Conservation (phyloP, 768 basidiomycete species). For the Tulasnella sp. region DNA sequence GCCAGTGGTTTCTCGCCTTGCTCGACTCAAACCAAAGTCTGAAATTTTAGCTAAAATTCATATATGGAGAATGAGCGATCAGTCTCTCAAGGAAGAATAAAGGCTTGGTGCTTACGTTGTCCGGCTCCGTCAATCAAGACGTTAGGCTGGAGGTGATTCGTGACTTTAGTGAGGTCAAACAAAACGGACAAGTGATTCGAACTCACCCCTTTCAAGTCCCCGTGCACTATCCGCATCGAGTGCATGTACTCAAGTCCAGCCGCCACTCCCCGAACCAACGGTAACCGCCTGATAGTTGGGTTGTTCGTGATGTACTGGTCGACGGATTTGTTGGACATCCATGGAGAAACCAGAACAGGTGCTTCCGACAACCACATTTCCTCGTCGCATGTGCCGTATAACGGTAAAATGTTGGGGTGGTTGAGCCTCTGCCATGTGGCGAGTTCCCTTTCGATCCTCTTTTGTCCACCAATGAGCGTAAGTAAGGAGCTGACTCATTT, state of each 20-base stretch:
- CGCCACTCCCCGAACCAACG: neutral
- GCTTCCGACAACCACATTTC: neutral
- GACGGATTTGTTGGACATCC: conserved; percentile 6
- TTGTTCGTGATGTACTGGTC: neutral
- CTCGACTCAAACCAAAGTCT: conserved; percentile 16
- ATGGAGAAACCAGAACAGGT: conserved; percentile 7
- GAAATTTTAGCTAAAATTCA: neutral
- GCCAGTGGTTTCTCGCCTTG: conserved; percentile 5
- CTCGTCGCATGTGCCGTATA: neutral
- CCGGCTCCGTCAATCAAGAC: neutral
- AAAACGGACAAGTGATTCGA: neutral
- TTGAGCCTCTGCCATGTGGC: conserved; percentile 10
- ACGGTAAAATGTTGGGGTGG: neutral
- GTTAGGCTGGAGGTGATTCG: neutral
- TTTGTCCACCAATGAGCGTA: neutral
- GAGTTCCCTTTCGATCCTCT: neutral
- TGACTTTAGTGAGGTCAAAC: neutral
- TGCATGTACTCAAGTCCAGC: conserved; percentile 5
- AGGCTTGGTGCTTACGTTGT: neutral
- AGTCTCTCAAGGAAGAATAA: neutral
- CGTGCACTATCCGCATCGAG: conserved; percentile 1
- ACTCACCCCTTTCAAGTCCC: conserved; percentile 12
- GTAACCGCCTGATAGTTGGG: neutral
- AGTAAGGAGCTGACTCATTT: neutral
- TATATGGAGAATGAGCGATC: neutral